Base-by-base conservation (phyloP, 192 early-diverging fungal genomes). In the Chytriomyces hyalinus region DNA sequence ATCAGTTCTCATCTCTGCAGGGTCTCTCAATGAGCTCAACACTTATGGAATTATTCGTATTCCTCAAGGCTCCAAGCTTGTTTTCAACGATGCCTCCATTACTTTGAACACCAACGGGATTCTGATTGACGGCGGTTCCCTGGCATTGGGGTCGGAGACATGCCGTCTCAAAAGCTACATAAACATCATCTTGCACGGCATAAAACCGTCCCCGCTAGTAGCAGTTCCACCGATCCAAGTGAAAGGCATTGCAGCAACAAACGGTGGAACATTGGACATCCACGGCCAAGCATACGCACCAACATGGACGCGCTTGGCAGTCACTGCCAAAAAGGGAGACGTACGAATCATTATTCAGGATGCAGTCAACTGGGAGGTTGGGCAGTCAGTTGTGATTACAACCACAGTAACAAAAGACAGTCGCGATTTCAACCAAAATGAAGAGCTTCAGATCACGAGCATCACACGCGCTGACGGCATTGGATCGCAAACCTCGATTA, bases 231-330 rank as follows among this genome's bases (percentile, higher is more conserved):
- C 24, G 2, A 13, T 68, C 24, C 24, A 24, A 20, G 61, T 78
- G 5, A 80, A 81, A 60, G 78, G 78, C 5, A 80, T 80, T n/a
- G 47, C 47, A 45, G 78, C 44, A 6, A 28, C 22, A 9, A 49
- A 49, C 20, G 62, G 62, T 6, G 77, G 77, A 5, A 79, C 51
- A 45, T 50, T 80, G 22, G 72, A 76, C 49, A 43, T 80, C 0
- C 78, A 80, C 47, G 46, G 65, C 9, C 15, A 22, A 24, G 75
- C 80, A 10, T 80, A 73, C 46, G 73, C 78, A 2, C 78, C 78
- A 17, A 78, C 78, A 6, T 80, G 78, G 78, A 80, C 78, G 26
- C 74, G 78, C 28, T 36, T 80, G 13, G 70, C 78, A 47, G 62
- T 61, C 8, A 79, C 77, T 5, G 79, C 78, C 11, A 45, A 11